Evolutionary conservation across 345 rosid genomes (phyloP), one percentile per base, ranked within the genome.

Genomic region (Chamaenerion angustifolium): DNA sequence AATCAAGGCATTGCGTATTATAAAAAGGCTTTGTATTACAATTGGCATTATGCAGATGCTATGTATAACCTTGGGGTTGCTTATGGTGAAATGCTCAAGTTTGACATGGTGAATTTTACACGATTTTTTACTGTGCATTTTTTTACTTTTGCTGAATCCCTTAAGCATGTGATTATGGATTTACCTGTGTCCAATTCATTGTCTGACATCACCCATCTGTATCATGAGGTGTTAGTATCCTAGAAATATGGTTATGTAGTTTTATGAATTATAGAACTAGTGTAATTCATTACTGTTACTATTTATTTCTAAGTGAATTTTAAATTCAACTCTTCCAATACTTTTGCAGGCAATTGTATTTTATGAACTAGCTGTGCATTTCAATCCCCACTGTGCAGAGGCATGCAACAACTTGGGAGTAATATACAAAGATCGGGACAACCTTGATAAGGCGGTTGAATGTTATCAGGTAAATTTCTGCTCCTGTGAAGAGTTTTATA

Each of bases 51-150:
- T 75, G 99, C 99, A 53, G 99, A 93, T 75, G 96, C 99, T 45
- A 93, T 93, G 99, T 93, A 93, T 66, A 93, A 93, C 69, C 96
- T 93, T 41, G 96, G 99, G 58, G 99, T 93, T 65, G 99, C 99
- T 56, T 93, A 93, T 81, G 99, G 99, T 56, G 99, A 93, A 76
- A 85, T 88, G 96, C 77, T 93, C 64, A 88, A 88, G 74, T 79
- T 81, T 65, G 99, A 93, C 56, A 77, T 74, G 94, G 99, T 93
- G 76, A 63, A 66, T 69, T 5, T 8, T 31, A 31, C 37, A 31
- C 8, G 7, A 5, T 21, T 45, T 56, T 4, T 50, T 50, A 31
- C 16, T 35, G 31, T 31, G 42, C 18, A 31, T 31, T 31, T 31
- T 31, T 31, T 31, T 31, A 31, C 10, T 31, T 31, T 8, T 31